Evolutionary conservation across 208 protist species (phyloP).

Genomic region (Leishmania amazonensis): DNA sequence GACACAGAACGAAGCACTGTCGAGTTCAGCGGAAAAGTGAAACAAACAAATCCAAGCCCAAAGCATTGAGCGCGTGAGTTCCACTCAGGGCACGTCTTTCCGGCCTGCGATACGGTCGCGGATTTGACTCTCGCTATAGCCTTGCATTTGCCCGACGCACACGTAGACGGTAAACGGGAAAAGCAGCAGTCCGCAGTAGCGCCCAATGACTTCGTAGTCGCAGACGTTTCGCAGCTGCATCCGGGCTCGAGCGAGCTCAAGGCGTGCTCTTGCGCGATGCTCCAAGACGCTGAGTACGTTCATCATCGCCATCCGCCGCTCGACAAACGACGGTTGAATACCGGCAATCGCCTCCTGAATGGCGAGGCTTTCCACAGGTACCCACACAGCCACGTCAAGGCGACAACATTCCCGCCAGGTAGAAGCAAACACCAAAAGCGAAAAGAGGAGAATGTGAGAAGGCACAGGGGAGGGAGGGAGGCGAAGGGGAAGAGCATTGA

Average conservation of each 20-base stretch:
- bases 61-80: background rate
- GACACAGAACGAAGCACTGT: background rate
- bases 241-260: slow-evolving; percentile 59
- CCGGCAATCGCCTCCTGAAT: background rate
- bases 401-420: background rate
- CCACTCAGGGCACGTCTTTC: background rate
- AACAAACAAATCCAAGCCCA: background rate
- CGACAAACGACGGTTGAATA: background rate
- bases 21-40: background rate
- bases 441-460: background rate
- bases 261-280: slow-evolving; percentile 34
- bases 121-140: slow-evolving; percentile 57
- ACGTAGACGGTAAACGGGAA: slow-evolving; percentile 77
- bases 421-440: background rate
- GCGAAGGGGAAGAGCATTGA: background rate
- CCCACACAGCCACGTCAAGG: background rate
- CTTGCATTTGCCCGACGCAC: slow-evolving; percentile 63
- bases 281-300: slow-evolving; percentile 31
- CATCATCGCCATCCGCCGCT: slow-evolving; percentile 44
- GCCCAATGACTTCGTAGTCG: slow-evolving; percentile 79
- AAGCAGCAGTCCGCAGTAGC: slow-evolving; percentile 71
- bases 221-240: slow-evolving; percentile 59
- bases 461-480: background rate
- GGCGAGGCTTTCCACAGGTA: background rate
- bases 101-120: slow-evolving; percentile 25